Base-by-base conservation (phyloP, 2,329 filamentous ascomycete genomes). In the Penicillium sp. region DNA sequence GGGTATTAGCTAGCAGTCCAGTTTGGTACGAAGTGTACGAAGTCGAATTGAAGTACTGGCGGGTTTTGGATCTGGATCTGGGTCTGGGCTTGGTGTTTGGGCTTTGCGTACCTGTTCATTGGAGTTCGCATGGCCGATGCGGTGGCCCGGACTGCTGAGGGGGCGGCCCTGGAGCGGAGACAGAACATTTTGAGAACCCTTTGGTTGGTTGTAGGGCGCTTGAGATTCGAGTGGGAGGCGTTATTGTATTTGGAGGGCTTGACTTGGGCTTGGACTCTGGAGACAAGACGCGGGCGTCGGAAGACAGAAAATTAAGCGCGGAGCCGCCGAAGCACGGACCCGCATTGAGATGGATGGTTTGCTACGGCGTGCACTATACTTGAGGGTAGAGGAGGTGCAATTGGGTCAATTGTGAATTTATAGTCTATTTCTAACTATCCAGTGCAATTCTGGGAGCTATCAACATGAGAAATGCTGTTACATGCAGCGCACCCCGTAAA, bases 221-320 rank as follows among this genome's bases (percentile, higher is more conserved):
- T 45, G 47, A 36, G 49, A 34, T 27, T 27, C n/a, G 16, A 25
- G 9, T 46, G 28, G 29, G 36, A 37, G 45, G 38, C 33, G 34
- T 36, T 37, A 27, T 18, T 35, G 27, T 43, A 28, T 19, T 37
- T 46, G 39, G 41, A 34, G 19, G 19, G 50, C 33, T 46, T 34
- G 33, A 48, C 25, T 34, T 38, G 51, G 53, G 36, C 33, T 46
- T 58, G 35, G 49, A 38, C n/a, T n/a, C n/a, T n/a, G n/a, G n/a
- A 27, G 46, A 44, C 40, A 52, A 45, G 48, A 56, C 50, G 52
- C 46, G 48, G 53, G 53, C 42, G 52, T 55, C 50, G 56, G 59
- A 53, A 61, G 55, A 58, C 53, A 62, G 59, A 67, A 66, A 67
- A 63, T 62, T 60, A 64, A 64, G 60, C 57, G 56, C 62, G 56